Evolutionary conservation across 148 eudicot species (phyloP).

Genomic region (Spergularia bocconei): DNA sequence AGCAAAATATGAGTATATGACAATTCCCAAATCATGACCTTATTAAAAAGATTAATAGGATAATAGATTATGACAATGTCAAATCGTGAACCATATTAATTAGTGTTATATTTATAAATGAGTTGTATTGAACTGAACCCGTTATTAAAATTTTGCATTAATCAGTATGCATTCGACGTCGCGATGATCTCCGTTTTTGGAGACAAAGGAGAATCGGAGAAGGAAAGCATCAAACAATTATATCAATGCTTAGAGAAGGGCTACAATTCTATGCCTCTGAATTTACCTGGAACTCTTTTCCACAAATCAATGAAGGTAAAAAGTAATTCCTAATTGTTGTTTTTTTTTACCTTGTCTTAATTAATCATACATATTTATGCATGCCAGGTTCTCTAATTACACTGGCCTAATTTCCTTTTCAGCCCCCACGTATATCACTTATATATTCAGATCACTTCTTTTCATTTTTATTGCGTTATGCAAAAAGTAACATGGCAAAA

Average conservation of each 20-base stretch:
- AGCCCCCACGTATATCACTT: conserved; percentile 8
- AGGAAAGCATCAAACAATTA: conserved; percentile 50
- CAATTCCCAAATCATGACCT: too few species aligned
- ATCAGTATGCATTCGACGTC: conserved; percentile 82
- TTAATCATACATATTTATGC: not conserved
- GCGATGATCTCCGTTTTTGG: conserved; percentile 80
- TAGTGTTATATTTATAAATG: too few species aligned
- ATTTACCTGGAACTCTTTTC: conserved; percentile 77
- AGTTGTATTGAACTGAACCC: too few species aligned
- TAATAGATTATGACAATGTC: too few species aligned
- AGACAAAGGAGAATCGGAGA: conserved; percentile 42
- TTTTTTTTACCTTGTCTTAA: conserved; percentile 9
- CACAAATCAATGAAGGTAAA: conserved; percentile 30
- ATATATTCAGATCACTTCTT: not conserved
- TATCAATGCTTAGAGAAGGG: conserved; percentile 75
- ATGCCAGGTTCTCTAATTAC: conserved; percentile 19
- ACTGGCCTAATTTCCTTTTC: conserved; percentile 23
- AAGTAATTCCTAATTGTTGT: not conserved
- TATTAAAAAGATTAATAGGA: too few species aligned
- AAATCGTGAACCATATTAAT: too few species aligned
- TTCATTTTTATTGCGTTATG: not conserved
- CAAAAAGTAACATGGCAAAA: conserved; percentile 7
- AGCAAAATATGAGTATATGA: too few species aligned
- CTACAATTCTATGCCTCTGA: conserved; percentile 89
- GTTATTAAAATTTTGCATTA: not conserved